These are phyloP conservation scores for Phaeophleospora eucalypticola DNA, from an alignment of 2,329 filamentous ascomycete species.

Conservation along the genomic window DNA sequence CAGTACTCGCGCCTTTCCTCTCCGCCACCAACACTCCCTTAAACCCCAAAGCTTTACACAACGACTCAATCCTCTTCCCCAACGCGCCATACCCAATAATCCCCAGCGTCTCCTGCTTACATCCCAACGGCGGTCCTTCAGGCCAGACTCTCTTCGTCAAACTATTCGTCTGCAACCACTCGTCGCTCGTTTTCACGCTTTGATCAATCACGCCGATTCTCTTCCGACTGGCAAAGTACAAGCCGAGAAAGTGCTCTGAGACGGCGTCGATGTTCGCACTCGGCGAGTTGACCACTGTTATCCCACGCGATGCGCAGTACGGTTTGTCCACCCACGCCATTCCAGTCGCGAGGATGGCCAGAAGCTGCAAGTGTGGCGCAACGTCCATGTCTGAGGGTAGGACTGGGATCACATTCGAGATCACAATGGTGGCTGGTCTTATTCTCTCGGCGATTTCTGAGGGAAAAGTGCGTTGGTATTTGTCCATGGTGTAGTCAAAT, in stretches of 20 bases:
- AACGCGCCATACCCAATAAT: constrained; percentile 21
- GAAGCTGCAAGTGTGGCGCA: constrained; percentile 17
- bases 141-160: constrained; percentile 19
- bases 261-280: constrained; percentile 20
- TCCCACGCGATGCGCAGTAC: constrained; percentile 17
- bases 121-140: constrained; percentile 15
- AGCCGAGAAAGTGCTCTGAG: constrained; percentile 18
- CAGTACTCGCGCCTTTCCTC: constrained; percentile 7
- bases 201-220: constrained; percentile 15
- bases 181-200: constrained; percentile 17
- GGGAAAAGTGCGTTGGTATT: constrained; percentile 28
- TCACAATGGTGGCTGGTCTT: constrained; percentile 20
- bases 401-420: constrained; percentile 19
- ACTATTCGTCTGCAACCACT: constrained; percentile 16
- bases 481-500: constrained; percentile 19
- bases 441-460: constrained; percentile 20
- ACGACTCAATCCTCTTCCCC: constrained; percentile 15
- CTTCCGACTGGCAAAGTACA: constrained; percentile 19
- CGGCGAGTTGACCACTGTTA: constrained; percentile 18
- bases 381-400: constrained; percentile 20
- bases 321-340: constrained; percentile 22
- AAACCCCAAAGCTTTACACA: constrained; percentile 15
- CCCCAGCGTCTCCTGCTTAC: constrained; percentile 18
- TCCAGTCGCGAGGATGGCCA: constrained; percentile 19
- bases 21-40: constrained; percentile 17